Base-by-base conservation (phyloP, 176 grass and related monocot genomes). In the Rhynchospora breviuscula region DNA sequence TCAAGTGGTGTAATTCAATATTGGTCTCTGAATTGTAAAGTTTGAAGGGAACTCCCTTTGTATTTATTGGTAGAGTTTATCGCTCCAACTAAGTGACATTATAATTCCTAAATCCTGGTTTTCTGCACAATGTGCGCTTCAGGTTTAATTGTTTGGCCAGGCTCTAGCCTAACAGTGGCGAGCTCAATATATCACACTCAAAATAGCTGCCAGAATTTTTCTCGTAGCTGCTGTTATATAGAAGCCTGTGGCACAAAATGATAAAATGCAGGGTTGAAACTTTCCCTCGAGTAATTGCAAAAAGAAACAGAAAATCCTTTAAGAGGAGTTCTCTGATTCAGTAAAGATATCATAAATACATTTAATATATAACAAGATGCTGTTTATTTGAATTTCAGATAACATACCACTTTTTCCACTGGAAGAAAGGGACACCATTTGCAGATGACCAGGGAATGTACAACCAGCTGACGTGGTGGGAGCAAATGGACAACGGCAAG, bases 391-490 rank as follows among this genome's bases (percentile, higher is more conserved):
- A 17, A 7, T 88, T 93, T 75, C 91, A 97, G 94, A 94, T 92
- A 44, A 97, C 94, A 1, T 97, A 97, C 61, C 94, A 94, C 14
- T 97, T 97, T 86, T 97, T 97, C 68, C 94, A 97, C 85, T 97
- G 94, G 94, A 97, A 92, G 88, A 97, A 97, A 66, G 91, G 94
- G 68, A 97, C 94, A 26, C 89, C 89, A 15, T 94, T 97, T 90
- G 81, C 94, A 78, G 94, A 97, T 85, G 94, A 97, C 25, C 94
- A 97, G 62, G 94, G 91, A 43, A 94, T 93, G 53, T 97, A 94
- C 62, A 97, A 93, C 46, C 86, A 58, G 47, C 85, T 97, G 66
- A 97, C 94, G 51, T 97, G 94, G 94, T 97, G 94, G 94, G 94
- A 97, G 65, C 94, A 97, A 82, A 90, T 97, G 89, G 94, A 97